Evolutionary conservation across 352 stramenopile species (phyloP).

Genomic region (Globisporangium barbulae): DNA sequence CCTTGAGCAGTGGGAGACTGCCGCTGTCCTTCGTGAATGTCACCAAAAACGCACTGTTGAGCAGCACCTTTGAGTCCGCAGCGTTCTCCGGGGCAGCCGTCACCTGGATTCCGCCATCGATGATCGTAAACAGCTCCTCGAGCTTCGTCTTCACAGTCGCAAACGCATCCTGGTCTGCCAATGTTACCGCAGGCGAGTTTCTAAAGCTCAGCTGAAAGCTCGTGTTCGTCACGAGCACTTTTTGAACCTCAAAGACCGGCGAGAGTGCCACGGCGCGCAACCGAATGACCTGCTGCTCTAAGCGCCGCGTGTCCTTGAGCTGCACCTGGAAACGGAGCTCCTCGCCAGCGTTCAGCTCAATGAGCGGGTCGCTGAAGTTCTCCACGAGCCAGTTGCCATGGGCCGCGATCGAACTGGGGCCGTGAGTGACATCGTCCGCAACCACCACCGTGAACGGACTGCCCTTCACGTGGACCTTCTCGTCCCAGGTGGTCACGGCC

Average conservation of each 20-base stretch:
- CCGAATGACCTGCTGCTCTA: slow-evolving; percentile 66
- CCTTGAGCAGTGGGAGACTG: slow-evolving; percentile 38
- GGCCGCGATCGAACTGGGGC: slow-evolving; percentile 66
- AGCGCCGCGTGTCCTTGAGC: slow-evolving; percentile 82
- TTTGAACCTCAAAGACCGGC: slow-evolving; percentile 50
- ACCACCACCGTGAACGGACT: slow-evolving; percentile 89
- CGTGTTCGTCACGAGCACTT: slow-evolving; percentile 35
- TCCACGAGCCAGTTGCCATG: slow-evolving; percentile 70
- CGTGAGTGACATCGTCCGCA: slow-evolving; percentile 60
- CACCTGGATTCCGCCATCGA: slow-evolving; percentile 69
- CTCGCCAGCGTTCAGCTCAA: slow-evolving; percentile 53
- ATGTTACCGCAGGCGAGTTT: slow-evolving; percentile 33
- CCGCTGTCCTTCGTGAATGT: slow-evolving; percentile 63
- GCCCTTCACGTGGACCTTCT: slow-evolving; percentile 71
- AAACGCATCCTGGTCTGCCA: slow-evolving; percentile 41
- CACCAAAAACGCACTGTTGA: slow-evolving; percentile 51
- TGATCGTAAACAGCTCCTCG: slow-evolving; percentile 81
- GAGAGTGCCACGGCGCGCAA: slow-evolving; percentile 50
- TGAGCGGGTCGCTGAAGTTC: slow-evolving; percentile 49
- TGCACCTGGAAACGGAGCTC: slow-evolving; percentile 85
- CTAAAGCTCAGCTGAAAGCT: slow-evolving; percentile 62
- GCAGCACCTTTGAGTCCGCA: slow-evolving; percentile 24
- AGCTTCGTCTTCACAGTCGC: slow-evolving; percentile 51
- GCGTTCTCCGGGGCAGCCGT: slow-evolving; percentile 35
- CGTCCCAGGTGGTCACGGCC: slow-evolving; percentile 75